Evolutionary conservation across 106 monocot genomes (phyloP).

Genomic region (Ottelia alismoides): DNA sequence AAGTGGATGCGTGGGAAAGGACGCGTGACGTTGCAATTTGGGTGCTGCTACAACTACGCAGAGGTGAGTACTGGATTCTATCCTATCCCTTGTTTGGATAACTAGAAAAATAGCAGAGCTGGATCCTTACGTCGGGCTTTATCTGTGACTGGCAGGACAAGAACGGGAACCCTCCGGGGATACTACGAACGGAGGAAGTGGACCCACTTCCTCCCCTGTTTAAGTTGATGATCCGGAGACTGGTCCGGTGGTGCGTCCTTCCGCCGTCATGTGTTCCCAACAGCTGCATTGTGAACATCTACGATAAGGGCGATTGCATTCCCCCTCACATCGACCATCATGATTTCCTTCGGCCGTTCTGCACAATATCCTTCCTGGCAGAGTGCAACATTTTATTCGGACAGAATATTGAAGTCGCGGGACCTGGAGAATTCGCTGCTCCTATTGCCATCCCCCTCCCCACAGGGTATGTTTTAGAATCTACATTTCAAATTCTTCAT

Average conservation of each 20-base stretch:
- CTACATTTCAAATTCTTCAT: no score
- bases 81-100: not conserved
- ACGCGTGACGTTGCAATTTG: conserved; percentile 83
- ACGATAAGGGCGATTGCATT: conserved; percentile 81
- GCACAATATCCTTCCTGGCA: conserved; percentile 72
- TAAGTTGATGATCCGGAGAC: conserved; percentile 64
- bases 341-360: conserved; percentile 88
- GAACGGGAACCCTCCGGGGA: conserved; percentile 76
- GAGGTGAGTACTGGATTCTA: conserved; percentile 21
- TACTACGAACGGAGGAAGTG: conserved; percentile 24
- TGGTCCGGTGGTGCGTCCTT: conserved; percentile 72
- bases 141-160: conserved; percentile 41
- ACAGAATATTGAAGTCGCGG: conserved; percentile 27
- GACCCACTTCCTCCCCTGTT: conserved; percentile 71
- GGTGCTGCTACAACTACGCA: conserved; percentile 90
- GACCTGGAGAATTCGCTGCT: conserved; percentile 50
- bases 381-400: conserved; percentile 89
- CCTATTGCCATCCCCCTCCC: conserved; percentile 53
- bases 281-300: conserved; percentile 87
- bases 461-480: conserved; percentile 70
- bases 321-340: conserved; percentile 87
- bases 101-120: no score
- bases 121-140: not conserved
- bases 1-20: conserved; percentile 95
- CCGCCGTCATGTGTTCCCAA: conserved; percentile 64